Percentiles rank a stretch among this genome's conserved stretches.
Conservation (phyloP, 176 grass and related monocot species). For the Zoysia pacifica region DNA sequence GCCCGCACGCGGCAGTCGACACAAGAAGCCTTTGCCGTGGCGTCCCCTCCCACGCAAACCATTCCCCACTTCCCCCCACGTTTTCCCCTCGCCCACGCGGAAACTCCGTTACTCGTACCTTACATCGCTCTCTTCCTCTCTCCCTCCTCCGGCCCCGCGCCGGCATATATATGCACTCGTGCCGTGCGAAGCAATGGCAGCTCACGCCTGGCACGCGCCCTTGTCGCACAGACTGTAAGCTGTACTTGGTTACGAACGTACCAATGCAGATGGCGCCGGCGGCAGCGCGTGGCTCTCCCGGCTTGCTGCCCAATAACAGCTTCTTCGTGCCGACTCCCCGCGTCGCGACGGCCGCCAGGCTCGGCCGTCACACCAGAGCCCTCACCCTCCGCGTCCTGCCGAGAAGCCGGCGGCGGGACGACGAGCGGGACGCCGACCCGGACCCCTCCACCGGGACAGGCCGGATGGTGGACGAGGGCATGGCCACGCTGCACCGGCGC, state of each 20-base stretch:
- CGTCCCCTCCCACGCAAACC: constrained; percentile 9
- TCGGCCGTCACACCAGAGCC: constrained; percentile 15
- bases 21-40: background rate
- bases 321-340: background rate
- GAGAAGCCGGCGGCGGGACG: constrained; percentile 8
- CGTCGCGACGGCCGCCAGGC: background rate
- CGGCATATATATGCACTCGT: background rate
- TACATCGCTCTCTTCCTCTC: background rate
- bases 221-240: background rate
- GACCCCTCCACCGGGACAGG: background rate
- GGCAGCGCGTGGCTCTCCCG: background rate
- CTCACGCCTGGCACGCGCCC: background rate
- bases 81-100: constrained; percentile 34
- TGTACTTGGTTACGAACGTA: background rate
- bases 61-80: constrained; percentile 26
- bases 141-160: background rate
- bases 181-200: background rate
- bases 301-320: background rate
- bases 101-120: background rate
- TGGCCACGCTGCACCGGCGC: constrained; percentile 60
- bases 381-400: background rate
- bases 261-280: constrained; percentile 14
- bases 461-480: constrained; percentile 59
- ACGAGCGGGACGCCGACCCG: constrained; percentile 14
- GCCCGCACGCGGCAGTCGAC: constrained; percentile 34